Evolutionary conservation across 257 asterid genomes (phyloP).

Genomic region (Vinca minor): DNA sequence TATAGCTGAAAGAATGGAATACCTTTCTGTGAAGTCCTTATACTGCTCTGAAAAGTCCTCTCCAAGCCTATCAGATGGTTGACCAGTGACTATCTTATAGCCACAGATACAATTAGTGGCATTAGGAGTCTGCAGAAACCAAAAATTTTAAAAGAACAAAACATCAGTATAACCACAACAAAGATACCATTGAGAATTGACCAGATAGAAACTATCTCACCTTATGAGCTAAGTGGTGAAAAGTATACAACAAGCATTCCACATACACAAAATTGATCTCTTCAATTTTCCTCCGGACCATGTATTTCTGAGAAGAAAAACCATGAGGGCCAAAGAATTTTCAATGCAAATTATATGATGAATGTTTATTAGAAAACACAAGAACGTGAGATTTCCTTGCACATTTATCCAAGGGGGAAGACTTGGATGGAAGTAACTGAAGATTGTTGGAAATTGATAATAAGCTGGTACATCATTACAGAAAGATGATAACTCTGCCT

Average conservation of each 20-base stretch:
- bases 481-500: background rate
- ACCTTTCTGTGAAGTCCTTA: conserved; percentile 87
- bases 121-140: conserved; percentile 68
- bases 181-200: background rate
- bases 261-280: conserved; percentile 66
- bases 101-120: conserved; percentile 90
- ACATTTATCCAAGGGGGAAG: background rate
- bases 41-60: conserved; percentile 83
- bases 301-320: conserved; percentile 53
- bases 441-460: background rate
- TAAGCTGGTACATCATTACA: too few species aligned
- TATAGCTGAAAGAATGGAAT: conserved; percentile 8
- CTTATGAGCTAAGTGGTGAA: conserved; percentile 90
- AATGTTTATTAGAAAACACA: conserved; percentile 2
- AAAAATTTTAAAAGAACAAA: conserved; percentile 6
- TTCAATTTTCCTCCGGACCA: conserved; percentile 83
- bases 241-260: conserved; percentile 69
- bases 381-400: background rate
- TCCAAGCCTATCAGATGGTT: conserved; percentile 96
- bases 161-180: background rate
- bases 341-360: background rate
- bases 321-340: background rate
- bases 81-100: conserved; percentile 90
- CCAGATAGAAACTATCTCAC: conserved; percentile 28
- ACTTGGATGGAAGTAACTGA: background rate